Base-by-base conservation (phyloP, 192 early-diverging fungal genomes). In the Chytriomyces hyalinus region DNA sequence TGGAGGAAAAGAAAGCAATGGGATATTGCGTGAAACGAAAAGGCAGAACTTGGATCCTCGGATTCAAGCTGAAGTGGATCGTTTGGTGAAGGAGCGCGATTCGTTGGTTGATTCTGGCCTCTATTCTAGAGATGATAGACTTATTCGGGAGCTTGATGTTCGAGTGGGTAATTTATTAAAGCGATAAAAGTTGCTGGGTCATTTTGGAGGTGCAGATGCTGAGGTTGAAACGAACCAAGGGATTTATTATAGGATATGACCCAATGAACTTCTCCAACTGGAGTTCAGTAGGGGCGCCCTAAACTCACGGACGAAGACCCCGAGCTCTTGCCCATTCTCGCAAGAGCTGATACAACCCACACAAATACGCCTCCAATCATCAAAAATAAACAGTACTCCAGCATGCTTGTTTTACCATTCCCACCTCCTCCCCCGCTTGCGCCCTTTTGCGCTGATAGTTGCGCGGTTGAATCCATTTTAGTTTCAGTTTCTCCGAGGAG, bases 1-100 rank as follows among this genome's bases (percentile, higher is more conserved):
- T 13, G 20, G 64, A 43, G 64, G 64, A 65, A 43, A 26, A 15
- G 20, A 15, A 22, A 15, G 36, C 26, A n/a, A 3, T 46, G 60
- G 8, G 13, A 36, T 44, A 24, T 60, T 70, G 20, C 26, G 73
- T 15, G 13, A 36, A 43, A 61, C 24, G 8, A 45, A 73, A 6
- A 22, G 22, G 50, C 63, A 70, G 53, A 71, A 68, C 20, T 36
- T 85, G 49, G 77, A 80, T 68, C 79, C 82, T 11, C 63, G 65
- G 3, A 66, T 78, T 4, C n/a, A 71, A 11, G 50, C 53, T 11
- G 80, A 85, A 64, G 76, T 86, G 5, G 87, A 86, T 10, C 60
- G 87, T 15, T 76, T 88, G 8, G 80, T 76, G 6, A 80, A 64
- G 13, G 87, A 88, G 78, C 51, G 80, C 45, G 84, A 80, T 49